Conservation (phyloP, 768 basidiomycete genomes). For the Suillus plorans region DNA sequence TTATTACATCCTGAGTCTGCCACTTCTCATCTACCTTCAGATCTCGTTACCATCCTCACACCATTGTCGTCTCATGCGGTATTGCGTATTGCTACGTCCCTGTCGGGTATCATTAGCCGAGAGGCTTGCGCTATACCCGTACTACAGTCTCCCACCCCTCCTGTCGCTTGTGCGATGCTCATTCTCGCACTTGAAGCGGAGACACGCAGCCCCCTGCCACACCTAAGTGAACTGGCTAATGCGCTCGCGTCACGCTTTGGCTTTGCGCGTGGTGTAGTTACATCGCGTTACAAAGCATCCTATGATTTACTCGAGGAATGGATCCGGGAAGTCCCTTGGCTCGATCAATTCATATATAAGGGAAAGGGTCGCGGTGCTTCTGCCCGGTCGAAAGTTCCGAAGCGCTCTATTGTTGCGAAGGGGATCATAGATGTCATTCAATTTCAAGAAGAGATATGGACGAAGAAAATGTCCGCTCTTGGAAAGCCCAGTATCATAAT, state of each 20-base stretch:
- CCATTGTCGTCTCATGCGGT: slow-evolving; percentile 40
- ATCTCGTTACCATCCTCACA: slow-evolving; percentile 38
- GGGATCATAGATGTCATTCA: slow-evolving; percentile 69
- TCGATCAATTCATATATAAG: slow-evolving; percentile 52
- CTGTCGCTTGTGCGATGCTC: slow-evolving; percentile 67
- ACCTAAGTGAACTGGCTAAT: slow-evolving; percentile 56
- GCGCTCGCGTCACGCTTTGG: slow-evolving; percentile 53
- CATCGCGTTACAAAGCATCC: slow-evolving; percentile 67
- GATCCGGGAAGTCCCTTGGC: slow-evolving; percentile 72
- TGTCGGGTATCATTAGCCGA: slow-evolving; percentile 43
- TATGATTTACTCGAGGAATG: slow-evolving; percentile 60
- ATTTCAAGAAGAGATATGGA: slow-evolving; percentile 65
- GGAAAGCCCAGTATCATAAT: slow-evolving; percentile 39
- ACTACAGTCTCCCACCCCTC: slow-evolving; percentile 38
- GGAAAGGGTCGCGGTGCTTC: slow-evolving; percentile 27
- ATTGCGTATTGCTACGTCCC: slow-evolving; percentile 42
- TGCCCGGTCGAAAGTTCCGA: slow-evolving; percentile 60
- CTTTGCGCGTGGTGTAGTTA: slow-evolving; percentile 52
- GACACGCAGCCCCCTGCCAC: slow-evolving; percentile 47
- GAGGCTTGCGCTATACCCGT: slow-evolving; percentile 42
- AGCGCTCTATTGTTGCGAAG: slow-evolving; percentile 63
- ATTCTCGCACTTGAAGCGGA: slow-evolving; percentile 74
- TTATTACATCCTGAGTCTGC: slow-evolving; percentile 30
- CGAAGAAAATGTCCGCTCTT: slow-evolving; percentile 36
- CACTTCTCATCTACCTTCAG: slow-evolving; percentile 28